Evolutionary conservation across 148 eudicot genomes (phyloP), one percentile per base, ranked within the genome.

Genomic region (Oxyria digyna): DNA sequence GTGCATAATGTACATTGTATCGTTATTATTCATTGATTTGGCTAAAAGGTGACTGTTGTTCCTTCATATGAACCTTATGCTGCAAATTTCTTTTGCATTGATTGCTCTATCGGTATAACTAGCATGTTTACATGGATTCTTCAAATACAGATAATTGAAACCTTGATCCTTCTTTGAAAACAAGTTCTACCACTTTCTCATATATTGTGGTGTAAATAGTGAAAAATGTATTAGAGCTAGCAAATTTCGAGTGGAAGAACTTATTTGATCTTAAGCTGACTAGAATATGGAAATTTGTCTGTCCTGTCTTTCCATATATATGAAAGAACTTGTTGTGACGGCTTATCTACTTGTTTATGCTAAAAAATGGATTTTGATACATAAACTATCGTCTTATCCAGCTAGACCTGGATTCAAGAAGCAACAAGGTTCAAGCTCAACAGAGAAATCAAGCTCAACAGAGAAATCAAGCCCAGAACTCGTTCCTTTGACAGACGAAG

Each of bases 331-430:
- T n/a, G n/a, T n/a, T n/a, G n/a, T n/a, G n/a, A n/a, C n/a, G n/a
- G n/a, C n/a, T n/a, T n/a, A n/a, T n/a, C n/a, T n/a, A n/a, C n/a
- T n/a, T n/a, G n/a, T n/a, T 52, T 3, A 1, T 21, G 12, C 2
- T 1, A 38, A 38, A 35, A 13, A 23, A 42, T 32, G 40, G 43
- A n/a, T 32, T 15, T 7, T 59, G 45, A 20, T n/a, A 0, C 15
- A 42, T 52, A 32, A 2, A 8, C 37, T 45, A 62, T 29, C 15
- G 31, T 68, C 6, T 37, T 23, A 15, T 86, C 86, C 98, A 93
- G 98, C 98, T 67, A 87, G 87, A 74, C 96, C 98, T 35, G 96
- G 96, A 57, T 93, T 84, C 71, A 82, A 86, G 74, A 85, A 63
- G 67, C 70, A 80, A 38, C 67, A 75, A 35, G 81, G 81, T 32